Conservation (phyloP, 306 rosid species). For the Sophora flavescens region DNA sequence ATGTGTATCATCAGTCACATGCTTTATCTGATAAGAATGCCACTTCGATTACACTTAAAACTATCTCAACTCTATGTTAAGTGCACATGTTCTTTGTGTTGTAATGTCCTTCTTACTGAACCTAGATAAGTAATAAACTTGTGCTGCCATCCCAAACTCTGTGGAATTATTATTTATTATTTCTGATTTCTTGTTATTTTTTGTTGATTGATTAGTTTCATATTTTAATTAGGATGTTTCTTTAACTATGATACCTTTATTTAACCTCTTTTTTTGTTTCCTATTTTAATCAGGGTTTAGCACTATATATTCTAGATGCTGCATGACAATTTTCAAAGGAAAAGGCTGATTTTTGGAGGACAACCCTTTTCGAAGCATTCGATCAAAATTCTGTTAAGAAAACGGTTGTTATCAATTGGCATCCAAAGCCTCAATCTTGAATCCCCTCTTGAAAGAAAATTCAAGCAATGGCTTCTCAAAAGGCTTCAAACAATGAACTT, state of each 20-base stretch:
- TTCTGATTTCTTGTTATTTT: no score
- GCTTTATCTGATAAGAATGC: constrained; percentile 52
- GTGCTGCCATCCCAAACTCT: not conserved
- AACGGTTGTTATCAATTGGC: not conserved
- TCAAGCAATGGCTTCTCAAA: not conserved
- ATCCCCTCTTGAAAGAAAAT: not conserved
- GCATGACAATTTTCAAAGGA: not conserved
- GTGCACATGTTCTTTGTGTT: constrained; percentile 45
- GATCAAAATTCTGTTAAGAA: no score
- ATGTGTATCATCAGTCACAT: constrained; percentile 17
- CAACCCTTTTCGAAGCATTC: no score
- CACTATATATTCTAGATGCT: not conserved
- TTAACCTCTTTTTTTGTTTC: not conserved
- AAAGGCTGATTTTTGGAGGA: not conserved
- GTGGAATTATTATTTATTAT: no score
- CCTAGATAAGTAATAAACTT: constrained; percentile 11
- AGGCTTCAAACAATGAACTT: constrained; percentile 5
- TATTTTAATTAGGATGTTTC: not conserved
- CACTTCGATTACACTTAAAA: constrained; percentile 36
- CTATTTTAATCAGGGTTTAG: not conserved
- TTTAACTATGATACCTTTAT: not conserved
- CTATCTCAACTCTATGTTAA: constrained; percentile 53
- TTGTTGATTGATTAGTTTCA: not conserved
- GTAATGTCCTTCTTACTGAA: constrained; percentile 48
- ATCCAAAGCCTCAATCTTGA: not conserved